Base-by-base conservation (phyloP, 2,329 filamentous ascomycete genomes). In the Shiraia sp. region DNA sequence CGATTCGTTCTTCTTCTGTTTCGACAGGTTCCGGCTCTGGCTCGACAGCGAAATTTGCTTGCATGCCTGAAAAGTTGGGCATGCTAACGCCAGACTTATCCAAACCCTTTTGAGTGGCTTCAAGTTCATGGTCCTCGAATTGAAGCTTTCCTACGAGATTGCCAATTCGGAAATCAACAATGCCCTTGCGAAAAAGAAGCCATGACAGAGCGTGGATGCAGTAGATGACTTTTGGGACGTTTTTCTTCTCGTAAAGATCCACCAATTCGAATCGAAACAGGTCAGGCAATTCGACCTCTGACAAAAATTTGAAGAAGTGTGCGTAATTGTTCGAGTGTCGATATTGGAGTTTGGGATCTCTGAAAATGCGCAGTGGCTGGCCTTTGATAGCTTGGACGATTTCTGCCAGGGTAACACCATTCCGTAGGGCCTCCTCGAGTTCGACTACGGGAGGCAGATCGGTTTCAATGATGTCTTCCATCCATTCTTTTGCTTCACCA, bases 231-330 rank as follows among this genome's bases (percentile, higher is more conserved):
- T 97, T 99, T 3, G 93, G 93, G 1, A 97, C 95, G 61, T 99
- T 99, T 73, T 99, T 99, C 77, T 97, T 99, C 72, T 99, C 95
- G 74, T 99, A 99, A 10, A 99, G 75, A 70, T 99, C 93, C 51
- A 97, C 95, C 32, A 97, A 78, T 68, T 99, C 93, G 68, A 99
- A 99, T 42, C 92, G 85, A 69, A 99, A 99, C 13, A 99, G 80
- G 58, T 99, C 95, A 1, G 93, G 93, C 3, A 99, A 76, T 61
- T 96, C 88, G 7, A 96, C 84, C 47, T 96, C 89, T 51, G 92
- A 88, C 1, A 99, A 79, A 53, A 95, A 96, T 43, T 88, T 84
- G 73, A 97, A 97, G 74, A 99, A 99, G 34, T 93, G 82, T 30
- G 90, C 92, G 51, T 97, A 96, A 55, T 99, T 99, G 79, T 99